A percentile compares a stretch with the other conserved stretches of the same genome.
Evolutionary conservation across 371 early-diverging fungal species (phyloP).

Genomic region (Dichotomocladium elegans): DNA sequence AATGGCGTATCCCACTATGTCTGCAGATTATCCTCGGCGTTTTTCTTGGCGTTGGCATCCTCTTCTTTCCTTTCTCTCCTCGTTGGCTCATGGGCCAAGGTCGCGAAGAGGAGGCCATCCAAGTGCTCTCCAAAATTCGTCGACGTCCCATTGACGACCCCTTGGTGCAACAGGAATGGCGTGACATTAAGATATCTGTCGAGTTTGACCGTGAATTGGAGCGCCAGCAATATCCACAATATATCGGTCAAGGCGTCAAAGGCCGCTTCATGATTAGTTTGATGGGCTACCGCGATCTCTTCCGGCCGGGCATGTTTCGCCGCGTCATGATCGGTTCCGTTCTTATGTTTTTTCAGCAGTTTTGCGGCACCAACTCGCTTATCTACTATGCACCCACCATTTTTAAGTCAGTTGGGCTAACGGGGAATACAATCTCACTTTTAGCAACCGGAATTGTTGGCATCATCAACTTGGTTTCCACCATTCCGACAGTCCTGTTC

Average conservation of each 20-base stretch:
- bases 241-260: slow-evolving; percentile 13
- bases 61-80: slow-evolving; percentile 83
- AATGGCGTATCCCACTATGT: slow-evolving; percentile 78
- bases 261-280: slow-evolving; percentile 35
- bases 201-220: slow-evolving; percentile 61
- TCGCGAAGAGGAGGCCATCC: slow-evolving; percentile 66
- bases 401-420: slow-evolving; percentile 61
- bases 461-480: slow-evolving; percentile 55
- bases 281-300: slow-evolving; percentile 67
- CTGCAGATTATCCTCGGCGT: slow-evolving; percentile 72
- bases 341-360: slow-evolving; percentile 70
- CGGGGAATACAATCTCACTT: slow-evolving; percentile 43
- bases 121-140: slow-evolving; percentile 71
- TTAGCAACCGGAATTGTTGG: slow-evolving; percentile 71
- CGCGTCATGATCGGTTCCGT: slow-evolving; percentile 60
- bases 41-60: slow-evolving; percentile 61
- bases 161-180: slow-evolving; percentile 65
- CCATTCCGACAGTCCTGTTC: slow-evolving; percentile 59
- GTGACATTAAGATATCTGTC: slow-evolving; percentile 67
- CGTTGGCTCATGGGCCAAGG: slow-evolving; percentile 77
- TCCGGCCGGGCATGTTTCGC: slow-evolving; percentile 52
- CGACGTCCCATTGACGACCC: slow-evolving; percentile 48
- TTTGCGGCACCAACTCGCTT: slow-evolving; percentile 71
- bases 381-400: slow-evolving; percentile 73
- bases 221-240: slow-evolving; percentile 26